Evolutionary conservation across 2,329 filamentous ascomycete species (phyloP), one percentile per base, ranked within the genome.

Genomic region (Diaporthe caulivora): DNA sequence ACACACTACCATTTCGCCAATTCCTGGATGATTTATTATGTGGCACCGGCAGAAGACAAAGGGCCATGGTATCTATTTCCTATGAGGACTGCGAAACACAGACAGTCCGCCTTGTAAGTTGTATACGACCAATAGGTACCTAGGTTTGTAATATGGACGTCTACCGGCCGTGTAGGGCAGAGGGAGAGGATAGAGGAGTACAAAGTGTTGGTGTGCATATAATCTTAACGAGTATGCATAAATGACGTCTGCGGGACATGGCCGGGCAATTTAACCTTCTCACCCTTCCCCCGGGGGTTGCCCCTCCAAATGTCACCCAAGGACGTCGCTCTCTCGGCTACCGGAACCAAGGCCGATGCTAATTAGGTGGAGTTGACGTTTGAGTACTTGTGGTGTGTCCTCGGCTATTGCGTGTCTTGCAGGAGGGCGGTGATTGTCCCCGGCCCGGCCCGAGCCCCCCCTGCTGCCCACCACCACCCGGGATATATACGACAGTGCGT

Each of bases 391-490:
- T 44, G 31, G 34, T 60, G 57, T 62, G 37, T n/a, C 40, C 4
- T 17, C 17, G n/a, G 15, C 37, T 57, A 8, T 37, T 29, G 40
- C 9, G 58, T 49, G 58, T 65, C 15, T 49, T 34, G 60, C 60
- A 65, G 60, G 40, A 64, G 11, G 58, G 40, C n/a, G 34, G 24
- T n/a, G 2, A 10, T 10, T 37, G 21, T n/a, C 3, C 62, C 31
- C 62, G 62, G 62, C 44, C 7, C 62, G 62, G 62, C 44, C 62
- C 62, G 62, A 65, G 42, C 58, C 62, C 54, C 62, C 54, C 55
- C 60, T 7, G 44, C 44, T 11, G 15, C 15, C 57, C 37, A 62
- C n/a, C 34, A 60, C 42, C 47, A 51, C 21, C 31, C 11, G 17
- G 37, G 9, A 9, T 5, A 34, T 17, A 64, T 15, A 42, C 11